These are phyloP conservation scores for Hura crepitans DNA, from an alignment of 441 rosid species.

Conservation along the genomic window DNA sequence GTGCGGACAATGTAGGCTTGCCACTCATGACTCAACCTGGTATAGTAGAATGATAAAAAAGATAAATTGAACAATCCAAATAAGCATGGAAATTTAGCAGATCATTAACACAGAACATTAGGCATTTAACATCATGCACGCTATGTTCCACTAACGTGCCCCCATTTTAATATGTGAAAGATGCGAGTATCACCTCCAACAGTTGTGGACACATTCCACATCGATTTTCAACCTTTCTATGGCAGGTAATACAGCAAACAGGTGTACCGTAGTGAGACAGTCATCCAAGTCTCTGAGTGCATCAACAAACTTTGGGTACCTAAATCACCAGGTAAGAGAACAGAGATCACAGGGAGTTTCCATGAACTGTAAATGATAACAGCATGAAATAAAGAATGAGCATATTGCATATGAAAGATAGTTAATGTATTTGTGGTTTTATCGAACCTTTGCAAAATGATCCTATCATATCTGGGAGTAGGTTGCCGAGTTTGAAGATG, in stretches of 20 bases:
- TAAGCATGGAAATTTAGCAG: background rate
- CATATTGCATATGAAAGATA: background rate
- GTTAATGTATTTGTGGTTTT: background rate
- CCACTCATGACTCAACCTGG: conserved; percentile 92
- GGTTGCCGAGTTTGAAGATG: conserved; percentile 68
- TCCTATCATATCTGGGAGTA: conserved; percentile 54
- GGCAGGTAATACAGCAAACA: conserved; percentile 86
- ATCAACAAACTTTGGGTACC: conserved; percentile 83
- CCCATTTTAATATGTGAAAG: background rate
- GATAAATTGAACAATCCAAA: conserved; percentile 1
- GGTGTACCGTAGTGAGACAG: conserved; percentile 86
- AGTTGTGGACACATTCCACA: conserved; percentile 67
- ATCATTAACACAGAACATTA: background rate
- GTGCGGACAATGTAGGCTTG: conserved; percentile 77
- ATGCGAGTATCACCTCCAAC: conserved; percentile 55
- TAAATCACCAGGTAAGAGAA: conserved; percentile 27
- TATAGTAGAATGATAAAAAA: conserved; percentile 13
- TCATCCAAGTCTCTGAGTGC: conserved; percentile 95
- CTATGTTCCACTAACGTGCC: background rate
- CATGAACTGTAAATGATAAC: background rate
- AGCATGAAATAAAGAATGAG: background rate
- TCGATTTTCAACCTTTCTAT: conserved; percentile 70
- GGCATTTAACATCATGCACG: background rate
- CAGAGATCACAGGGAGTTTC: background rate
- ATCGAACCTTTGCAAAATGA: conserved; percentile 71